phyloP scores from a whole-genome alignment of 2,329 filamentous ascomycete genomes.

The Aspergillus sp. region DNA sequence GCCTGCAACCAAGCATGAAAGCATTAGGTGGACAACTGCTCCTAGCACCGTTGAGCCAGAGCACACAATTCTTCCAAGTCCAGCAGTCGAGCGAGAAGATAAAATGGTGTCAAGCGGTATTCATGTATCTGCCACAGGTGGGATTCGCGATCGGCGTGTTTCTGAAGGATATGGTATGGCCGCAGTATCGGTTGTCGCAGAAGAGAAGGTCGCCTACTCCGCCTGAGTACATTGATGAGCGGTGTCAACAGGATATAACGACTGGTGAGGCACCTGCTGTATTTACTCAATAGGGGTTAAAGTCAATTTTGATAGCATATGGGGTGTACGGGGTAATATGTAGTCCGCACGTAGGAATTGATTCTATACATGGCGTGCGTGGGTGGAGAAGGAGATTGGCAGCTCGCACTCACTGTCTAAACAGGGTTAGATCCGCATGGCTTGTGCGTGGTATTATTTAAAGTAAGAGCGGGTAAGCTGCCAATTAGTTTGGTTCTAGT shows the following conservation, averaged over 20 bases:
- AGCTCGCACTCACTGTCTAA: too few species aligned
- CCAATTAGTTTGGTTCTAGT: too few species aligned
- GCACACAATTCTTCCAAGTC: constrained; percentile 13
- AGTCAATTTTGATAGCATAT: too few species aligned
- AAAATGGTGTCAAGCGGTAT: constrained; percentile 14
- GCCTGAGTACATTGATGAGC: background rate
- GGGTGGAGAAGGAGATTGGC: too few species aligned
- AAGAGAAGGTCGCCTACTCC: background rate
- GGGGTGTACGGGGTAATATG: too few species aligned
- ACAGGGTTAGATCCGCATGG: too few species aligned
- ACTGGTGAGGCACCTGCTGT: background rate
- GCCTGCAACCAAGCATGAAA: constrained; percentile 14
- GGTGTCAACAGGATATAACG: background rate
- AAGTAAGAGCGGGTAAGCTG: too few species aligned
- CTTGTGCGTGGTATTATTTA: too few species aligned
- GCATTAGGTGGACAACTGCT: constrained; percentile 13
- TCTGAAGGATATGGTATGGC: constrained; percentile 17
- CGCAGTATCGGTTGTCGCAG: constrained; percentile 8
- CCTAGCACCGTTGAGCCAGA: constrained; percentile 14
- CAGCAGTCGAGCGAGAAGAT: constrained; percentile 8
- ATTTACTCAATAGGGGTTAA: background rate
- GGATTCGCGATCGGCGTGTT: constrained; percentile 14
- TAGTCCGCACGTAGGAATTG: too few species aligned
- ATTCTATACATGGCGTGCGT: too few species aligned
- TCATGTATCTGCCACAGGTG: constrained; percentile 7